phyloP scores from a whole-genome alignment of 768 basidiomycete species.

The Calocera cornea region DNA sequence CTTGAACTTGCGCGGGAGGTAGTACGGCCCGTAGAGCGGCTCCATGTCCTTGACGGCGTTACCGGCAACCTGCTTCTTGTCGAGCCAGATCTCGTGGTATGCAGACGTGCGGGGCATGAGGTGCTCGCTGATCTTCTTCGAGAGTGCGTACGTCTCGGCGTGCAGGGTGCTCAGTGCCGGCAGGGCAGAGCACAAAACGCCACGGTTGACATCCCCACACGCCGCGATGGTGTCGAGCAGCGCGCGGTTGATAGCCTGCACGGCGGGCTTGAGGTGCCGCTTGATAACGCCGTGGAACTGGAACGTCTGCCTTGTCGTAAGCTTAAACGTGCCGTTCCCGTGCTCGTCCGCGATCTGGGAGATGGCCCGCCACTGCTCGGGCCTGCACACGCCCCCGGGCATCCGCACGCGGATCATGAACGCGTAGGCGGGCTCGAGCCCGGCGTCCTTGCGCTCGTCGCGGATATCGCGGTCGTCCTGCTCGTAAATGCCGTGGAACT shows the following conservation, averaged over 20 bases:
- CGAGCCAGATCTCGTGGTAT: slow-evolving; percentile 98
- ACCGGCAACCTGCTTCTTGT: slow-evolving; percentile 91
- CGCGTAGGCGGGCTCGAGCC: slow-evolving; percentile 85
- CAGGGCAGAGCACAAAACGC: slow-evolving; percentile 77
- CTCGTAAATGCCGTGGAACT: slow-evolving; percentile 94
- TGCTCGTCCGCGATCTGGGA: slow-evolving; percentile 94
- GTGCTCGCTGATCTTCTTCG: slow-evolving; percentile 69
- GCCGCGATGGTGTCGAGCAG: slow-evolving; percentile 93
- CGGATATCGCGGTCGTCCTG: slow-evolving; percentile 98
- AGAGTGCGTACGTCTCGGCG: slow-evolving; percentile 65
- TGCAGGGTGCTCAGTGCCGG: slow-evolving; percentile 83
- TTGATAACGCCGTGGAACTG: slow-evolving; percentile 99
- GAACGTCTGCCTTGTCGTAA: slow-evolving; percentile 96
- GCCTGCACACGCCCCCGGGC: slow-evolving; percentile 87
- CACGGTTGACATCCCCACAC: slow-evolving; percentile 96
- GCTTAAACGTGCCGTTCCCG: slow-evolving; percentile 86
- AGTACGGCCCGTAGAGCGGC: slow-evolving; percentile 95
- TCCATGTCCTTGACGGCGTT: slow-evolving; percentile 90
- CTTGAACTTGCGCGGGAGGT: slow-evolving; percentile 97
- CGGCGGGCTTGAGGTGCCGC: slow-evolving; percentile 85
- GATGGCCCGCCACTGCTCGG: slow-evolving; percentile 89
- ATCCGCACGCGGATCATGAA: slow-evolving; percentile 99
- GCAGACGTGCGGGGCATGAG: slow-evolving; percentile 83
- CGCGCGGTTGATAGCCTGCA: slow-evolving; percentile 86
- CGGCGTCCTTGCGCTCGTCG: slow-evolving; percentile 84